Evolutionary conservation across 192 early-diverging fungal species (phyloP).

Genomic region (Coemansia sp.): DNA sequence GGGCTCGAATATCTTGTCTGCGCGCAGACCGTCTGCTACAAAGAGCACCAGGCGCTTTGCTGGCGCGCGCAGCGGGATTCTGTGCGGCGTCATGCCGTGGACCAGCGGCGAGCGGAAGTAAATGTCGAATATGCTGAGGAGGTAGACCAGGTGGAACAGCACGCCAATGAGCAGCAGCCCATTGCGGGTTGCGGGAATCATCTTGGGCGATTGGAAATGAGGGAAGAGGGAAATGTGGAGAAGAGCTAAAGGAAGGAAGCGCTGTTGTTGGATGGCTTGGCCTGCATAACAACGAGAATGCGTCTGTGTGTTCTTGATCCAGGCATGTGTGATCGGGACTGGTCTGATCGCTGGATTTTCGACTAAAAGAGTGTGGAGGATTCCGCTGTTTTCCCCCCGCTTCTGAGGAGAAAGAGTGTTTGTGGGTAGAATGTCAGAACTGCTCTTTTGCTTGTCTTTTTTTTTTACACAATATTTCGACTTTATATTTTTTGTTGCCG

Average conservation of each 20-base stretch:
- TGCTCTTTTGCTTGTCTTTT: no score
- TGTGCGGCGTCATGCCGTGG: conserved; percentile 92
- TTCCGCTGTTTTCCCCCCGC: background rate
- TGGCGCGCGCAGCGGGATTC: conserved; percentile 67
- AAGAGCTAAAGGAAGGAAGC: background rate
- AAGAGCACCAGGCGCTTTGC: conserved; percentile 86
- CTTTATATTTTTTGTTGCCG: no score
- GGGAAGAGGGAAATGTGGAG: background rate
- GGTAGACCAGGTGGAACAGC: conserved; percentile 88
- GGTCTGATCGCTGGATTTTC: background rate
- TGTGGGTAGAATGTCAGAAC: no score
- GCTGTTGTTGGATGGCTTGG: background rate
- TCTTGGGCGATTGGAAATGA: conserved; percentile 9
- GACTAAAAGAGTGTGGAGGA: background rate
- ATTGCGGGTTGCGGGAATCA: conserved; percentile 54
- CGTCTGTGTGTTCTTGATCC: background rate
- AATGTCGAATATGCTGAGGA: conserved; percentile 94
- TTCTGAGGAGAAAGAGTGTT: background rate
- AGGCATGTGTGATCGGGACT: background rate
- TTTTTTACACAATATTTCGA: no score
- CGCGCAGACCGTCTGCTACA: conserved; percentile 91
- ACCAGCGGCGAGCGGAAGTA: conserved; percentile 98
- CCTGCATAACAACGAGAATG: background rate
- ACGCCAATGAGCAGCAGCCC: conserved; percentile 77
- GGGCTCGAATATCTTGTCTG: conserved; percentile 89